Conservation (phyloP, 306 rosid genomes). For the Quercus robur region DNA sequence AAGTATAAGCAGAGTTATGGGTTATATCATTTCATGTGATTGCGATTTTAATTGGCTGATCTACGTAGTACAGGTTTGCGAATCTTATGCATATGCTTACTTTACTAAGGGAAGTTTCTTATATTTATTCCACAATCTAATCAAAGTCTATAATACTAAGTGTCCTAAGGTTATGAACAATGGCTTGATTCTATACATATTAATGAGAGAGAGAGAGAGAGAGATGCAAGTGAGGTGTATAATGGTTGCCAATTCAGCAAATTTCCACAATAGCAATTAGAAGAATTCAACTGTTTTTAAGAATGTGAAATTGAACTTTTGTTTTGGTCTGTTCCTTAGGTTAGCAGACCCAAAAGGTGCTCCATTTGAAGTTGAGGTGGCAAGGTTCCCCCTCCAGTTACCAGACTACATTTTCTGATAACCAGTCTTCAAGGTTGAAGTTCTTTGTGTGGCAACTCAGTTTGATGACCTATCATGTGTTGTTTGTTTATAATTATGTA, state of each 20-base stretch:
- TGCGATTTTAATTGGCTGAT: neutral
- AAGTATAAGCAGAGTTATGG: neutral
- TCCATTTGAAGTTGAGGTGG: conserved; percentile 63
- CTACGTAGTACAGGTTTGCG: neutral
- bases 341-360: conserved; percentile 46
- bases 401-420: conserved; percentile 81
- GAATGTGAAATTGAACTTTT: neutral
- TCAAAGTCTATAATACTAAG: neutral
- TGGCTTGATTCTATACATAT: neutral
- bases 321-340: conserved; percentile 25
- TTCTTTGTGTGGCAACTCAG: neutral
- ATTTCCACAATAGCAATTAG: neutral
- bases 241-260: neutral
- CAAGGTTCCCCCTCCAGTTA: conserved; percentile 60
- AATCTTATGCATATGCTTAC: neutral
- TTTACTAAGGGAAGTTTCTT: neutral
- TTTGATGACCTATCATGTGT: neutral
- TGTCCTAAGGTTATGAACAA: neutral
- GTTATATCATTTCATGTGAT: neutral
- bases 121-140: neutral
- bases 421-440: no score
- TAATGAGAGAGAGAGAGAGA: neutral
- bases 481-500: neutral
- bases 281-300: conserved; percentile 3
- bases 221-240: neutral